Evolutionary conservation across 176 grass and related monocot genomes (phyloP).

Genomic region (Melocanna baccifera): DNA sequence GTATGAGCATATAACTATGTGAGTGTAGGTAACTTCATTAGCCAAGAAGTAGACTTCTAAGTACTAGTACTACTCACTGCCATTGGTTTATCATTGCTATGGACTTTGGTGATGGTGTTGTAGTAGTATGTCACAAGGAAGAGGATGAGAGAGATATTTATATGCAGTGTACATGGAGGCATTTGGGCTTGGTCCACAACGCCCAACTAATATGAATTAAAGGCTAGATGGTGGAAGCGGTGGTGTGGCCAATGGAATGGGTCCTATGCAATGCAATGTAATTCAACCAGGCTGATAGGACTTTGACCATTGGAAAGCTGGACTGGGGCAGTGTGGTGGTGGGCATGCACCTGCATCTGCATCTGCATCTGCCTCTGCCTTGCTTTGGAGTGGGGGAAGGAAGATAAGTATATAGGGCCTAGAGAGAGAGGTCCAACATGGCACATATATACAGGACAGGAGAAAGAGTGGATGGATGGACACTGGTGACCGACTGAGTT

Average conservation of each 20-base stretch:
- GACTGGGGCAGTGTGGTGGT: slow-evolving; percentile 22
- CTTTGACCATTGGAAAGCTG: slow-evolving; percentile 43
- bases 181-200: slow-evolving; percentile 24
- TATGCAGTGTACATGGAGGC: not conserved
- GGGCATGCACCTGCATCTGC: slow-evolving; percentile 24
- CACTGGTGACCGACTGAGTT: slow-evolving; percentile 12
- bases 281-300: slow-evolving; percentile 15
- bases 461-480: slow-evolving; percentile 31
- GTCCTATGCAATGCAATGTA: not conserved
- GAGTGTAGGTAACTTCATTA: not conserved
- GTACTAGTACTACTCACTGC: not conserved
- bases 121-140: not conserved
- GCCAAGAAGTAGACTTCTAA: not conserved
- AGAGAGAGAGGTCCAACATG: slow-evolving; percentile 36
- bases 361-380: slow-evolving; percentile 16
- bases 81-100: not conserved
- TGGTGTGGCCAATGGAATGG: slow-evolving; percentile 6
- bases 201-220: slow-evolving; percentile 27
- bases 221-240: not conserved
- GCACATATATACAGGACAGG: not conserved
- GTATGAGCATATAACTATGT: not conserved
- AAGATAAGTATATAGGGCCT: slow-evolving; percentile 38
- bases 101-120: not conserved
- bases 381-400: not conserved
- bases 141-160: not conserved